A percentile compares a stretch with the other conserved stretches of the same genome.
These are phyloP conservation scores for Bipolaris bicolor DNA, from an alignment of 2,329 filamentous ascomycete species.

Conservation along the genomic window DNA sequence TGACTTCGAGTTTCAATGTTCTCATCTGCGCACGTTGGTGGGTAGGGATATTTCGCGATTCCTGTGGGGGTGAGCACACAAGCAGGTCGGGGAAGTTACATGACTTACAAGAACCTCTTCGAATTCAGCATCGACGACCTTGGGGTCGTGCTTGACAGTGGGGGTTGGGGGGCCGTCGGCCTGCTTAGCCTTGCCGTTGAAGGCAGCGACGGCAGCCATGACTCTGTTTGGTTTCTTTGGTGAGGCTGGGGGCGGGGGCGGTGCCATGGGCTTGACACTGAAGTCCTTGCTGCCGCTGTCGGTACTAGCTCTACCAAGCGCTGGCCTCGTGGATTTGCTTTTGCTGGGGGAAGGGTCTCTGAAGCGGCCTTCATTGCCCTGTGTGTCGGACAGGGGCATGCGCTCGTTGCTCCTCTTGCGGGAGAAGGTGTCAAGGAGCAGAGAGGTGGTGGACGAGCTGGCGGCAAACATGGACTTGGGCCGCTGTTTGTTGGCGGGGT, in stretches of 20 bases:
- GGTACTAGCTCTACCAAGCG: constrained; percentile 37
- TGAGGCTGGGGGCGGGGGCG: constrained; percentile 22
- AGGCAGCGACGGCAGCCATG: constrained; percentile 68
- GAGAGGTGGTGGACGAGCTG: constrained; percentile 49
- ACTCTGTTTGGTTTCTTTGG: constrained; percentile 59
- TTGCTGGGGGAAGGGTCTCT: constrained; percentile 36
- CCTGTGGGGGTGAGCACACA: constrained; percentile 60
- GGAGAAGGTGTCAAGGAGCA: constrained; percentile 49
- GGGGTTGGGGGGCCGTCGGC: constrained; percentile 37
- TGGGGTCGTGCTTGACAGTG: constrained; percentile 55
- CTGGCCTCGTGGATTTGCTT: constrained; percentile 23
- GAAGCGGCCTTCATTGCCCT: constrained; percentile 38
- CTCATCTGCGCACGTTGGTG: constrained; percentile 96
- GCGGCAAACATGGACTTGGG: constrained; percentile 60
- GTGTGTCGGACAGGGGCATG: constrained; percentile 41
- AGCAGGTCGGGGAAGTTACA: constrained; percentile 27
- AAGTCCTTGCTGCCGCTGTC: constrained; percentile 33
- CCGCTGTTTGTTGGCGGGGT: constrained; percentile 47
- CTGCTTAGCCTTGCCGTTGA: constrained; percentile 61
- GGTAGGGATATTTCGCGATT: constrained; percentile 90
- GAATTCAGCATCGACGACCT: constrained; percentile 67
- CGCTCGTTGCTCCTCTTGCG: constrained; percentile 47
- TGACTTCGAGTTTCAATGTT: constrained; percentile 84
- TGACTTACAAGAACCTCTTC: constrained; percentile 64
- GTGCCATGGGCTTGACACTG: constrained; percentile 19